Base-by-base conservation (phyloP, 805 yeast species). In the Yarrowia sp. region DNA sequence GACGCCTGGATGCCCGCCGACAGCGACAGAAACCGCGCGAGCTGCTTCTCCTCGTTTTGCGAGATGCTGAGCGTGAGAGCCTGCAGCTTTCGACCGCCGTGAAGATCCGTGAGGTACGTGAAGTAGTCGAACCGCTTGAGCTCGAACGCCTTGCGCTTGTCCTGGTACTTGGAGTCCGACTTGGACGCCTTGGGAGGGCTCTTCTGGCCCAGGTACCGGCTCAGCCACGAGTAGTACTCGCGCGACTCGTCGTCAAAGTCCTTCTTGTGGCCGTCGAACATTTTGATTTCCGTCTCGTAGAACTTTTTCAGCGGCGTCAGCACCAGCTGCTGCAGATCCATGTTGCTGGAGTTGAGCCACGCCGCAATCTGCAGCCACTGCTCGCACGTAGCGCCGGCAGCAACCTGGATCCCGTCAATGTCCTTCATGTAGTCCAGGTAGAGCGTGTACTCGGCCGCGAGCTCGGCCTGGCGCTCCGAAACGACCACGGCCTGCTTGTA, bases 181-280 rank as follows among this genome's bases (percentile, higher is more conserved):
- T 69, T 76, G 18, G 63, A 64, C 42, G 70, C 70, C 64, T 68
- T 69, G 32, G 63, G 63, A 16, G 65, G 65, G 33, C 71, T 71
- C 62, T 73, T 74, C 62, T 69, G 70, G 13, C 77, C 66, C 22
- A 77, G 68, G 61, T 77, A 77, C n/a, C 78, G 67, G 13, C 78
- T 70, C 55, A 77, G 71, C 79, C 80, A 77, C 32, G 77, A 69
- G 65, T 77, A 77, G 65, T 77, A 77, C 64, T 77, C 78, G 25
- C 71, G 67, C 16, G 78, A 74, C 56, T 76, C 78, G 49, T 78
- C 81, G 59, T 78, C 80, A 67, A 77, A 77, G 46, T 77, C 80
- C 32, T 76, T 71, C 59, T 77, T 77, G 44, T 74, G 70, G 24
- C 65, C 58, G 31, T 77, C 80, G 44, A 74, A 74, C 14, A 70